These are phyloP conservation scores for Trichoderma asperelloides DNA, from an alignment of 495 filamentous ascomycete genomes.

Conservation along the genomic window DNA sequence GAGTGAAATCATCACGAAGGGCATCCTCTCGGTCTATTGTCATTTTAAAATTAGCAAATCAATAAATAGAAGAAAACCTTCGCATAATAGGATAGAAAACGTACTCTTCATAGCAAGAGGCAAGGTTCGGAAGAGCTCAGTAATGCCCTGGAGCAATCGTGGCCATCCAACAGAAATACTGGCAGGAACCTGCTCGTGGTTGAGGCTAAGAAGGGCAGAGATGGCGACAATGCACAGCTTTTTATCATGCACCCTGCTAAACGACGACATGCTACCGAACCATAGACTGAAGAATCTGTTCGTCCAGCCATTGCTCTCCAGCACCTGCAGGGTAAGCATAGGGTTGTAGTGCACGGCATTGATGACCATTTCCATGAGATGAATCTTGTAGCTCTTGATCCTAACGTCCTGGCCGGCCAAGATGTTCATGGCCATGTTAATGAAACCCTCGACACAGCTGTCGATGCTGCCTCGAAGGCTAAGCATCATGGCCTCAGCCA, in stretches of 20 bases:
- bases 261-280: constrained; percentile 93
- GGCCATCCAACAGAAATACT: constrained; percentile 96
- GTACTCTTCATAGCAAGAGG: constrained; percentile 77
- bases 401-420: constrained; percentile 61
- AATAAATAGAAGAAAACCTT: neutral
- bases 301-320: constrained; percentile 92
- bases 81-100: constrained; percentile 17
- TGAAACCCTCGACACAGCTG: constrained; percentile 73
- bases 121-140: constrained; percentile 81
- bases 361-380: constrained; percentile 98
- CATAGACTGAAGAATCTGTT: constrained; percentile 98
- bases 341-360: constrained; percentile 98
- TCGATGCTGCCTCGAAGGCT: constrained; percentile 88
- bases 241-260: constrained; percentile 94
- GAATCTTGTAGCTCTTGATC: constrained; percentile 85
- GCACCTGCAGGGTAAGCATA: constrained; percentile 63
- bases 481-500: constrained; percentile 93
- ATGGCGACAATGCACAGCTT: constrained; percentile 95
- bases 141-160: constrained; percentile 84
- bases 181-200: constrained; percentile 65
- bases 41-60: constrained; percentile 10
- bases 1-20: constrained; percentile 79
- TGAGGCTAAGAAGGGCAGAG: constrained; percentile 67
- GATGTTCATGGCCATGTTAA: constrained; percentile 78
- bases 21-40: constrained; percentile 73